phyloP scores from a whole-genome alignment of 2,329 filamentous ascomycete genomes.

The Apiospora kogelbergensis region DNA sequence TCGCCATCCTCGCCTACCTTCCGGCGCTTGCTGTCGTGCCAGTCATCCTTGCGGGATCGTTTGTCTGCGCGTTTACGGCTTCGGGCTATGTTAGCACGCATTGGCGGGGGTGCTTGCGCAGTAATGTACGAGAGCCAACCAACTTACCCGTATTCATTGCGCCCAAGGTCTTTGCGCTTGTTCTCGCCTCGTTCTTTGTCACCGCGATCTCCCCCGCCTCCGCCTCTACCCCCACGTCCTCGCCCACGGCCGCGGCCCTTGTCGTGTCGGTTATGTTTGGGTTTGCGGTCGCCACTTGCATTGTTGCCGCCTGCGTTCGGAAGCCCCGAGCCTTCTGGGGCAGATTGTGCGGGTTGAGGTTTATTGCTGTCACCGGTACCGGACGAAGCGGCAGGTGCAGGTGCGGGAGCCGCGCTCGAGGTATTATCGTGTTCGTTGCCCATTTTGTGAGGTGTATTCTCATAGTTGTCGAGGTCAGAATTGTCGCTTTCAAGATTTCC shows the following conservation, averaged over 20 bases:
- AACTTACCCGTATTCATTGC: slow-evolving; percentile 20
- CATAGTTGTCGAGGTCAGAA: slow-evolving; percentile 15
- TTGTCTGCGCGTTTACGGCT: slow-evolving; percentile 53
- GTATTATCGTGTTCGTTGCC: slow-evolving; percentile 18
- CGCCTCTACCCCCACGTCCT: slow-evolving; percentile 18
- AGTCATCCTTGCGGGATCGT: slow-evolving; percentile 48
- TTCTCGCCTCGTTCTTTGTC: slow-evolving; percentile 10
- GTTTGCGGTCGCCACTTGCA: slow-evolving; percentile 18
- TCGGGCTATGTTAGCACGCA: slow-evolving; percentile 43
- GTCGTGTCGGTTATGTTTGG: slow-evolving; percentile 18
- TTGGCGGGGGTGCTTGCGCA: slow-evolving; percentile 22
- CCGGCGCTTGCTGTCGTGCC: slow-evolving; percentile 54
- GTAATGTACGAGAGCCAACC: background rate
- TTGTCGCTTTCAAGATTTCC: background rate
- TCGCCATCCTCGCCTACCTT: slow-evolving; percentile 41
- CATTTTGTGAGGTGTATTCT: slow-evolving; percentile 24
- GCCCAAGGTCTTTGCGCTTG: slow-evolving; percentile 20
- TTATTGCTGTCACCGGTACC: slow-evolving; percentile 2
- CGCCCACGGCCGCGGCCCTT: slow-evolving; percentile 14
- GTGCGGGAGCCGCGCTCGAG: slow-evolving; percentile 13
- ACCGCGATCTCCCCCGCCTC: slow-evolving; percentile 14
- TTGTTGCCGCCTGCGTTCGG: slow-evolving; percentile 17
- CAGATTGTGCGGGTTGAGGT: slow-evolving; percentile 5
- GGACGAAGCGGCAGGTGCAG: slow-evolving; percentile 7
- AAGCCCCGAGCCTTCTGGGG: slow-evolving; percentile 15